A percentile compares a stretch with the other conserved stretches of the same genome.
phyloP scores from a whole-genome alignment of 208 protist species.

The Crithidia expoeki region DNA sequence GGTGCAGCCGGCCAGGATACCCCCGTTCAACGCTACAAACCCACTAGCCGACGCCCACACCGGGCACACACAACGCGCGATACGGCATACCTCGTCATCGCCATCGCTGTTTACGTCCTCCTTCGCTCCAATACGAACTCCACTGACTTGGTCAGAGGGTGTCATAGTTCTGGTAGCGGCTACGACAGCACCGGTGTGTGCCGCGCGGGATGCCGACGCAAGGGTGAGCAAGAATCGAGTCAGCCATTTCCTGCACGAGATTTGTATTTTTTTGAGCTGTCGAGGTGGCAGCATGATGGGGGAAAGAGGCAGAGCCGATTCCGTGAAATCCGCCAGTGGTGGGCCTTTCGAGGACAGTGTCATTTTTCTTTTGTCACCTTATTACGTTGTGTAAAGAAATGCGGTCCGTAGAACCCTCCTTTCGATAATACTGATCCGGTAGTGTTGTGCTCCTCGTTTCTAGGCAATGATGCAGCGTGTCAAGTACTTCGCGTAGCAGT shows the following conservation, averaged over 20 bases:
- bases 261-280: slow-evolving; percentile 24
- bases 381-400: no score
- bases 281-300: slow-evolving; percentile 18
- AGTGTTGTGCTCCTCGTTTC: no score
- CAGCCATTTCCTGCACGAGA: slow-evolving; percentile 30
- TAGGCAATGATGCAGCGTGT: no score
- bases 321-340: neutral
- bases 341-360: neutral
- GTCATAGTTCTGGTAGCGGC: neutral
- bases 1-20: slow-evolving; percentile 49
- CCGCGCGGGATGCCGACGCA: neutral
- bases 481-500: no score
- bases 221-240: slow-evolving; percentile 20
- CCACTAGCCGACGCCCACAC: slow-evolving; percentile 21
- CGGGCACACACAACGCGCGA: neutral
- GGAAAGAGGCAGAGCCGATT: neutral
- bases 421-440: no score
- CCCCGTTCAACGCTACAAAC: slow-evolving; percentile 69
- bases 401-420: no score
- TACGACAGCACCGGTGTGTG: neutral
- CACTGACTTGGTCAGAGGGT: no score
- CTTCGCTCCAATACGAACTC: no score
- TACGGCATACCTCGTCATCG: neutral
- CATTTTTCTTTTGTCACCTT: no score
- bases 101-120: neutral